Base-by-base conservation (phyloP, 306 rosid species). In the Trifolium repens region DNA sequence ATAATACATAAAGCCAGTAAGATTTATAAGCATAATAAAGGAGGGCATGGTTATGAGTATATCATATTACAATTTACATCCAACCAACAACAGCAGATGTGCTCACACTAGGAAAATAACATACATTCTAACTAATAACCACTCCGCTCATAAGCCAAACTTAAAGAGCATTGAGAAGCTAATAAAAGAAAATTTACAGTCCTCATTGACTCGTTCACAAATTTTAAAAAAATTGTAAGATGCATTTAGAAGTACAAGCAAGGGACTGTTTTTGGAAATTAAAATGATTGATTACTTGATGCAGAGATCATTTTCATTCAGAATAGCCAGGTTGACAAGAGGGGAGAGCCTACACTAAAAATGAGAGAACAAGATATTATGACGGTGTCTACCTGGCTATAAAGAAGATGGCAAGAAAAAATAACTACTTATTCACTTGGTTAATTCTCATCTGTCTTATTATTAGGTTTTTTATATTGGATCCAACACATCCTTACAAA, bases 211-310 rank as follows among this genome's bases (percentile, higher is more conserved):
- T 79, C 67, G 12, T 67, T 61, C 63, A 44, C 63, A 69, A 69
- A 49, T 55, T 22, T 4, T 55, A 3, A 1, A 55, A 9, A 22
- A 55, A 44, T 34, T 37, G 22, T 39, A 58, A 59, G 49, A 58
- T 37, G 71, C 47, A 40, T 37, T 35, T 49, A 49, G 30, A 74
- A 50, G 71, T 60, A 69, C 67, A 69, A 69, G 65, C n/a, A 63
- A 69, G 52, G 47, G 27, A 12, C 42, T 35, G 26, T 0, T 47
- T 30, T 47, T 57, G 42, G 76, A 74, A 43, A 67, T 26, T 24
- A 57, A 57, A 24, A 57, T 11, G 63, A 24, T 24, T 7, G 2
- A 57, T 14, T 57, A 57, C 52, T 26, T 68, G 78, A 75, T 43
- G 24, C 5, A 70, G 65, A 24, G 50, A 78, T 37, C 15, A 10